Conservation (phyloP, 2,329 filamentous ascomycete genomes). For the Incumbomyces delicatus region DNA sequence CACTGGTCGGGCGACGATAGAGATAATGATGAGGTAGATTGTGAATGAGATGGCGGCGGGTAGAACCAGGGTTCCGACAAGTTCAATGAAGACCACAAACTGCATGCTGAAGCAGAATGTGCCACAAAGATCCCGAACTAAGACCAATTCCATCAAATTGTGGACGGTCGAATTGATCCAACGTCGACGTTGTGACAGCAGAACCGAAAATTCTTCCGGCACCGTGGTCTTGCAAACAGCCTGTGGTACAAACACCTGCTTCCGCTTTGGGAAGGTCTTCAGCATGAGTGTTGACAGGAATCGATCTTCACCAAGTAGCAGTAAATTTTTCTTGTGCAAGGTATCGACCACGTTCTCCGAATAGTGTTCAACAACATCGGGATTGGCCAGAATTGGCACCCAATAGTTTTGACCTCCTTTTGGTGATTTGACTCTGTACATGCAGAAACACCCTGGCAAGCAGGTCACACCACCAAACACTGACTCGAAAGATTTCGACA, state of each 20-base stretch:
- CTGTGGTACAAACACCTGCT: conserved; percentile 96
- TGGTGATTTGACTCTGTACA: conserved; percentile 99
- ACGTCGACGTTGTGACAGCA: conserved; percentile 86
- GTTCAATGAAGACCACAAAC: conserved; percentile 91
- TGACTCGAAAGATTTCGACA: conserved; percentile 94
- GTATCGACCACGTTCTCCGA: conserved; percentile 99
- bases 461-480: conserved; percentile 98
- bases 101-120: conserved; percentile 99
- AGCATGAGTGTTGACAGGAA: conserved; percentile 96
- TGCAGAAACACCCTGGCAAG: conserved; percentile 97
- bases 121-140: conserved; percentile 91
- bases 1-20: conserved; percentile 64
- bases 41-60: conserved; percentile 96
- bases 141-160: conserved; percentile 93
- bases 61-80: conserved; percentile 86
- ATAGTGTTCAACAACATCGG: conserved; percentile 97
- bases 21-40: conserved; percentile 84
- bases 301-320: conserved; percentile 85
- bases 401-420: conserved; percentile 99
- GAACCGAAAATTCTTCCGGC: conserved; percentile 80
- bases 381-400: conserved; percentile 97
- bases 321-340: conserved; percentile 91
- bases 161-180: conserved; percentile 99
- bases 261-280: conserved; percentile 96
- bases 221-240: conserved; percentile 98